A percentile compares a stretch with the other conserved stretches of the same genome.
These are phyloP conservation scores for Solanum aculeatissimum DNA, from an alignment of 305 asterid species.

Conservation along the genomic window DNA sequence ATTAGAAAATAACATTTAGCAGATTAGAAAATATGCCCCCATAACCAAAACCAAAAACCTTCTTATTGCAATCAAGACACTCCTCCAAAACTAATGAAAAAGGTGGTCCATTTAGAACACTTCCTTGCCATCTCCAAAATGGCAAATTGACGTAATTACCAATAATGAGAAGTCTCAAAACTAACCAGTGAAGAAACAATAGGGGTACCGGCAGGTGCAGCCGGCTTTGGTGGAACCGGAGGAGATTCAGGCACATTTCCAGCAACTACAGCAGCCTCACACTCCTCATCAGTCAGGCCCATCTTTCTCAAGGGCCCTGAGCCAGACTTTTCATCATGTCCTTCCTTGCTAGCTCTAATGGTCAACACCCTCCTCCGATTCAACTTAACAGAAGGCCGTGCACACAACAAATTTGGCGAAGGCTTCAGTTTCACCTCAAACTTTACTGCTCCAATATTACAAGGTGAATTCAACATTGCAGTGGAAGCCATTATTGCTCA, in stretches of 20 bases:
- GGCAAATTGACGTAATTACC: neutral
- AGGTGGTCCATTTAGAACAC: neutral
- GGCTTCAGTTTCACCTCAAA: conserved; percentile 27
- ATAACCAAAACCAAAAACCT: neutral
- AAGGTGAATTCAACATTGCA: conserved; percentile 25
- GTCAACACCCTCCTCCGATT: conserved; percentile 12
- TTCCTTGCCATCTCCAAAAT: neutral
- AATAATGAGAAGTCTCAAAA: neutral
- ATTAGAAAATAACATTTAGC: neutral
- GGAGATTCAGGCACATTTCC: conserved; percentile 87
- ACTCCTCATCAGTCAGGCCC: conserved; percentile 51
- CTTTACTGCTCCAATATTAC: conserved; percentile 21
- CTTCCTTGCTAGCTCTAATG: conserved; percentile 31
- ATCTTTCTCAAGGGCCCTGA: conserved; percentile 27
- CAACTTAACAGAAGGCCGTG: conserved; percentile 10
- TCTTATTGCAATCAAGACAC: neutral
- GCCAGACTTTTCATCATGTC: conserved; percentile 12
- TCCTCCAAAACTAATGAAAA: neutral
- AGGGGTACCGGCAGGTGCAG: conserved; percentile 80
- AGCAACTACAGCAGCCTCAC: conserved; percentile 83
- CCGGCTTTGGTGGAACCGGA: conserved; percentile 58
- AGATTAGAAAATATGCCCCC: neutral
- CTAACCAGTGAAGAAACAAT: conserved; percentile 48
- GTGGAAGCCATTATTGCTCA: conserved; percentile 32
- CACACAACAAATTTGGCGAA: conserved; percentile 1